Conservation (phyloP, 2,329 filamentous ascomycete species). For the Fusarium paranaense region DNA sequence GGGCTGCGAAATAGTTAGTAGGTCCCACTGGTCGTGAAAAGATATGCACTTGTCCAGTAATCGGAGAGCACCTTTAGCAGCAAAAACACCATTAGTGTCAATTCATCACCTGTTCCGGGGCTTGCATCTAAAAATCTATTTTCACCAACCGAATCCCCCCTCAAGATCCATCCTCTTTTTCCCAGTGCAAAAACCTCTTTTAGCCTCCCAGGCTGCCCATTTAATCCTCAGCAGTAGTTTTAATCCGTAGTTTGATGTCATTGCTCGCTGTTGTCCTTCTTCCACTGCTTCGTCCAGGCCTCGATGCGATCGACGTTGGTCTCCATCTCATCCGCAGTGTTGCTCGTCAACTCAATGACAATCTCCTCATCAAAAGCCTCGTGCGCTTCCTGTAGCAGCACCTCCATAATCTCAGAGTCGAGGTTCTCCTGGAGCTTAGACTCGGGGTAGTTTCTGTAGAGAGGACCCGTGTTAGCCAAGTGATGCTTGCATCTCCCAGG, state of each 20-base stretch:
- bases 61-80: not conserved
- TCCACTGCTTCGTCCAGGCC: constrained; percentile 87
- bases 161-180: not conserved
- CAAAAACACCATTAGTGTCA: constrained; percentile 21
- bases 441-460: constrained; percentile 78
- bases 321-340: constrained; percentile 86
- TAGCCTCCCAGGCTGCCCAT: not conserved
- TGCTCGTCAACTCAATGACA: constrained; percentile 88
- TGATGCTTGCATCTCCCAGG: not conserved
- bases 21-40: constrained; percentile 22
- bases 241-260: not conserved
- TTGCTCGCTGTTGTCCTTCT: constrained; percentile 65
- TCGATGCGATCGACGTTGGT: constrained; percentile 87
- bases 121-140: constrained; percentile 39
- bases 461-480: not conserved
- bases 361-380: constrained; percentile 89
- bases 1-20: not conserved
- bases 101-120: constrained; percentile 29
- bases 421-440: constrained; percentile 95
- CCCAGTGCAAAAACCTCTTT: not conserved
- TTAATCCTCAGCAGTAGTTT: not conserved
- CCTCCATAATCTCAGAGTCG: constrained; percentile 97
- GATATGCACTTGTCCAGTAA: constrained; percentile 34
- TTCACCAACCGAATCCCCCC: constrained; percentile 27
- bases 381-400: constrained; percentile 88